Evolutionary conservation across 768 basidiomycete genomes (phyloP), one percentile per base, ranked within the genome.

Genomic region (Favolaschia claudopus): DNA sequence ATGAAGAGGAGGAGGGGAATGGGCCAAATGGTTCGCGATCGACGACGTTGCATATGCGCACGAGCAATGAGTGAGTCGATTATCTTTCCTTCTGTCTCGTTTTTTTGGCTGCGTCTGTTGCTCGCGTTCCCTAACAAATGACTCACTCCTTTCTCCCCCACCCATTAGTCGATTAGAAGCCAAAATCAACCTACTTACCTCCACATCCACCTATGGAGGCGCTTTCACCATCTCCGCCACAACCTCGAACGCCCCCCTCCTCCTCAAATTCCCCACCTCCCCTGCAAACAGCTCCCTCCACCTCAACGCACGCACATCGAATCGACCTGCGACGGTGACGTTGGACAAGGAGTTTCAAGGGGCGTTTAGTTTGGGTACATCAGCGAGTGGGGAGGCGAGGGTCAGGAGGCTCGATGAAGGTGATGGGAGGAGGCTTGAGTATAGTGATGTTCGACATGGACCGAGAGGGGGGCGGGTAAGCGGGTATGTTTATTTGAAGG

Each of bases 281-380:
- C 77, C 81, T 2, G 54, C 73, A 5, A 72, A 73, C 58, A 73
- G 77, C 14, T 62, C 55, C 8, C 72, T 82, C 19, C 33, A 38
- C 27, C 53, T 78, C 28, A 46, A 34, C 1, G 76, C 69, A 0
- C 55, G 39, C 22, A 77, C 78, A 22, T 55, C 70, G 19, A 82
- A 83, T 62, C 58, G 70, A 6, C 73, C 69, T 10, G 76, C 77
- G 5, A 48, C 55, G 12, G 72, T 81, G 38, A 17, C 19, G 9
- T 60, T 82, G 6, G 69, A 76, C 46, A 57, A 67, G 7, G 67
- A 77, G 17, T 82, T 68, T 60, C 77, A 82, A 58, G 82, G 81
- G 42, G 48, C 38, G 22, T 77, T 81, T 56, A 29, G 33, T 3
- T 31, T 70, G 47, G 19, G 10, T 22, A 29, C 52, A 44, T 17